Base-by-base conservation (phyloP, 2,329 filamentous ascomycete genomes). In the Apiospora saccharicola region DNA sequence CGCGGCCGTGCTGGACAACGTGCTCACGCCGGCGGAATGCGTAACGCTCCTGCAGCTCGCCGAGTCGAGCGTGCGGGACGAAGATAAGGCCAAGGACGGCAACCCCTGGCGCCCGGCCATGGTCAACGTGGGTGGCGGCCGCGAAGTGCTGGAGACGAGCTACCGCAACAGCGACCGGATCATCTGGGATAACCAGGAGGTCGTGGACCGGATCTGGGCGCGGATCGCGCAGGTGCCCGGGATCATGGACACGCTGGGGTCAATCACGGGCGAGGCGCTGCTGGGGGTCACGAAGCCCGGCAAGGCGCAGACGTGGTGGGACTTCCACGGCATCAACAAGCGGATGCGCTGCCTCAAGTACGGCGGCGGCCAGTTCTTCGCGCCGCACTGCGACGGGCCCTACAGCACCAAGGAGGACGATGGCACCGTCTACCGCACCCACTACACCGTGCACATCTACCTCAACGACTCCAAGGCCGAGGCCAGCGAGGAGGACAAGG, bases 321-420 rank as follows among this genome's bases (percentile, higher is more conserved):
- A 80, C 68, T 86, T 89, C 74, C 74, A 80, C 46, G 75, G 91
- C 13, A 80, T 94, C 57, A 96, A 96, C 79, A 89, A 94, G 79
- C 84, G 93, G 47, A 87, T 95, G 87, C 85, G 94, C 41, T 95
- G 95, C 77, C 82, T 97, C 69, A 91, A 89, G 77, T 96, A 96
- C 79, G 86, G 86, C 0, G 82, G 86, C 0, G 93, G 93, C 0
- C 90, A 95, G 77, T 96, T 91, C 79, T 96, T 97, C 77, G 88
- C 86, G 73, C 86, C 91, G 4, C 93, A 96, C 78, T 91, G 88
- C 75, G 93, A 96, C 78, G 90, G 88, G 0, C 77, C 83, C 0
- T 96, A 92, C 76, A 83, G 83, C 69, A 91, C 89, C 22, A 71
- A 73, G 6, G 74, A 47, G 5, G 85, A 86, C 0, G 87, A 90